Evolutionary conservation across 2,329 filamentous ascomycete species (phyloP).

Genomic region (Colletotrichum incanum): DNA sequence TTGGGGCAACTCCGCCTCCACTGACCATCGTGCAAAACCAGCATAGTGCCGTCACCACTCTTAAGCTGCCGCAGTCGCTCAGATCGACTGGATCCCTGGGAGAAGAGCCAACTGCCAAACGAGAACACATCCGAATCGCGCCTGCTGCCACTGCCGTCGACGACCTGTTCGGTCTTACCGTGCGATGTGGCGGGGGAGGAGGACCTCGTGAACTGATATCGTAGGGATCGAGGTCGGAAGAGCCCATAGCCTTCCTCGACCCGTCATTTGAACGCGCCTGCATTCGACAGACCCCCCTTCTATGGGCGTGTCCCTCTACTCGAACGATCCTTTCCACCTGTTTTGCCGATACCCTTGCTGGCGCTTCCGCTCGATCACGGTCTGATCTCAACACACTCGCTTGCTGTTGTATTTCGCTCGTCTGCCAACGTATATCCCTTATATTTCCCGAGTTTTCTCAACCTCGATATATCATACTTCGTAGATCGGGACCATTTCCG

Average conservation of each 20-base stretch:
- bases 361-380: slow-evolving; percentile 23
- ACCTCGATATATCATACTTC: slow-evolving; percentile 39
- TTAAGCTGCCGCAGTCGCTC: slow-evolving; percentile 37
- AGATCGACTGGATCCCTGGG: slow-evolving; percentile 36
- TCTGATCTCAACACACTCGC: slow-evolving; percentile 25
- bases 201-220: slow-evolving; percentile 55
- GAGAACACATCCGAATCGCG: slow-evolving; percentile 41
- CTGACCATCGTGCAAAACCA: slow-evolving; percentile 22
- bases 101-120: slow-evolving; percentile 10
- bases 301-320: slow-evolving; percentile 3
- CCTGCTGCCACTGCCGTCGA: slow-evolving; percentile 42
- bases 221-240: slow-evolving; percentile 54
- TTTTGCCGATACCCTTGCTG: slow-evolving; percentile 22
- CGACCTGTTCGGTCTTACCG: slow-evolving; percentile 48
- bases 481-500: slow-evolving; percentile 43
- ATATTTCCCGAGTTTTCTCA: background rate
- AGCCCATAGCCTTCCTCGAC: slow-evolving; percentile 39
- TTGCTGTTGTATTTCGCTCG: slow-evolving; percentile 26
- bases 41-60: slow-evolving; percentile 5
- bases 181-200: slow-evolving; percentile 64
- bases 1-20: slow-evolving; percentile 22
- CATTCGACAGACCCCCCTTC: background rate
- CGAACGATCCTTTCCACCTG: slow-evolving; percentile 23
- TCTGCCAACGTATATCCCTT: slow-evolving; percentile 7
- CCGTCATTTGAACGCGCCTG: slow-evolving; percentile 27